Percentiles rank a stretch among this genome's conserved stretches.
Conservation (phyloP, 2,329 filamentous ascomycete genomes). For the Xylariaceae sp. region DNA sequence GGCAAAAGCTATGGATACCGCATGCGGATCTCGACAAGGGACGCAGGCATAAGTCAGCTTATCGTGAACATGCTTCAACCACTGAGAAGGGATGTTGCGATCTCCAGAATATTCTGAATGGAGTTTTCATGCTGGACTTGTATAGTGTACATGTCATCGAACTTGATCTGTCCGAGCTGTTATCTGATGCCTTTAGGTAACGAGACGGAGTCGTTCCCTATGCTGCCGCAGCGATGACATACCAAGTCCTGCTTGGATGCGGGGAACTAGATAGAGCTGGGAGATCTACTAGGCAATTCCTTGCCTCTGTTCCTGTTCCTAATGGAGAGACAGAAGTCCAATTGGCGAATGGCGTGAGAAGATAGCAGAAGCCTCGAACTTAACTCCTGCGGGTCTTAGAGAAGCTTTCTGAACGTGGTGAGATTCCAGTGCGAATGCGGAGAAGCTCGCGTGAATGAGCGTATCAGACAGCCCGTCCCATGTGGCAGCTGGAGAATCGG, state of each 20-base stretch:
- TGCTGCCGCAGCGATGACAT: slow-evolving; percentile 18
- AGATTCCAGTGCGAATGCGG: background rate
- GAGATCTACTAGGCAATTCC: too few relatives aligned
- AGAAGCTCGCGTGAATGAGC: background rate
- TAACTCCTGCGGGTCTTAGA: too few relatives aligned
- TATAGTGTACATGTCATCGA: slow-evolving; percentile 21
- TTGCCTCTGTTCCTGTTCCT: too few relatives aligned
- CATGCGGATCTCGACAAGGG: slow-evolving; percentile 10
- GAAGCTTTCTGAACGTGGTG: background rate
- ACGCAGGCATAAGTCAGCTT: slow-evolving; percentile 1
- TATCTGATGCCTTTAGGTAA: slow-evolving; percentile 19
- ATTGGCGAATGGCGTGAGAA: background rate
- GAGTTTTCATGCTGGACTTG: slow-evolving; percentile 15
- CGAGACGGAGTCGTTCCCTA: slow-evolving; percentile 10
- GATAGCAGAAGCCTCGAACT: background rate
- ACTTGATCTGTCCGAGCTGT: slow-evolving; percentile 16
- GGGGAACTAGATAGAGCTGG: slow-evolving; percentile 21
- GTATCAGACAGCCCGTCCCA: background rate
- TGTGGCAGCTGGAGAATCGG: slow-evolving; percentile 2
- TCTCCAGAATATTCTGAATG: slow-evolving; percentile 16
- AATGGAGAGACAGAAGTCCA: too few relatives aligned
- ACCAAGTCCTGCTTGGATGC: slow-evolving; percentile 11
- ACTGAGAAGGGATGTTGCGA: slow-evolving; percentile 14
- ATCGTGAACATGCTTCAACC: slow-evolving; percentile 11
- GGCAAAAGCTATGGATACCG: slow-evolving; percentile 1